Base-by-base conservation (phyloP, 441 rosid species). In the Bruguiera hainesii region DNA sequence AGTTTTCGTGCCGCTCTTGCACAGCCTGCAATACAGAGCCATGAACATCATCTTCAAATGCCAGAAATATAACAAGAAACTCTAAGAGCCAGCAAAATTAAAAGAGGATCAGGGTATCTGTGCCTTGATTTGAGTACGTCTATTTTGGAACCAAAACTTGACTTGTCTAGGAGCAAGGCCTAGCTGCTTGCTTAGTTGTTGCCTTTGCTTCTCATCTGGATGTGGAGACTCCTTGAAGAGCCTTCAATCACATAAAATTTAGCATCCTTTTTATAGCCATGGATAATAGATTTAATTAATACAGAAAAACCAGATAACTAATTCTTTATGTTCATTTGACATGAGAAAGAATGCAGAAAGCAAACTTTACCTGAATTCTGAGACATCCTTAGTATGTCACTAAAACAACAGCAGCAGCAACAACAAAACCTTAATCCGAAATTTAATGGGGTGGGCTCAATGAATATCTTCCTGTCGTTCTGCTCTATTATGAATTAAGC, bases 71-170 rank as follows among this genome's bases (percentile, higher is more conserved):
- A 37, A 3, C 46, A 2, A 37, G 46, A 37, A 37, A 42, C 48
- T 13, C 15, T 42, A 16, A 42, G 5, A 42, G 15, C 5, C 15
- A 42, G 1, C 18, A 52, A 7, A 18, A 3, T 10, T 28, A 10
- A 33, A 9, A 18, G 31, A 65, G 18, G 29, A 31, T 42, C 48
- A 4, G 4, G 48, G 48, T 42, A 42, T 42, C 1, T 23, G 11
- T 76, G 89, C 97, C 93, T 94, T 91, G 73, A 94, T 86, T 74
- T 94, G 99, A 30, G 99, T 94, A 30, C 99, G 84, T 50, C 99
- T 96, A 79, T 94, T 94, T 75, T 94, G 99, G 71, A 94, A 94
- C 99, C 99, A 94, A 80, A 94, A 94, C 83, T 94, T 94, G 78
- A 94, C 99, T 78, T 94, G 99, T 51, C 98, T 79, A 4, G 97